These are phyloP conservation scores for Alternaria ethzedia DNA, from an alignment of 2,329 filamentous ascomycete species.

Conservation along the genomic window DNA sequence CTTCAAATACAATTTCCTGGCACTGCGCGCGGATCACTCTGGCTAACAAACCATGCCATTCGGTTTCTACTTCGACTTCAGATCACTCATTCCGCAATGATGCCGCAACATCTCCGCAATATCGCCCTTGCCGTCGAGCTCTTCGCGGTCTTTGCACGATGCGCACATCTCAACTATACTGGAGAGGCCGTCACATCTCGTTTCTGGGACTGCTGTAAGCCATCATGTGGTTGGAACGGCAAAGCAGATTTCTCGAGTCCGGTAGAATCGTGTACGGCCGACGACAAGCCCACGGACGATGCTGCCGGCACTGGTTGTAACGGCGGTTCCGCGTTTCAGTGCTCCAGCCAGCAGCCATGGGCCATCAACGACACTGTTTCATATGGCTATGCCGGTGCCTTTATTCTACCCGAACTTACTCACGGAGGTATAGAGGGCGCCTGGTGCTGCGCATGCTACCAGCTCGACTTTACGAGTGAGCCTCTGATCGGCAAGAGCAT, in stretches of 20 bases:
- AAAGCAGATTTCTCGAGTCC: conserved; percentile 62
- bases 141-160: conserved; percentile 27
- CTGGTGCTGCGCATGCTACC: conserved; percentile 73
- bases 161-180: conserved; percentile 32
- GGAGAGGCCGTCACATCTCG: conserved; percentile 45
- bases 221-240: conserved; percentile 66
- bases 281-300: conserved; percentile 60
- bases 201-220: conserved; percentile 71
- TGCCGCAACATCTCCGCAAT: conserved; percentile 38
- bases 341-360: conserved; percentile 68
- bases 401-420: conserved; percentile 49
- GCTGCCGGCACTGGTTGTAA: conserved; percentile 60
- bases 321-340: conserved; percentile 63
- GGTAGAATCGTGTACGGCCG: conserved; percentile 61
- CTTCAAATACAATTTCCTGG: conserved; percentile 45
- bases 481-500: conserved; percentile 65
- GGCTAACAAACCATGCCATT: conserved; percentile 43
- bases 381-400: conserved; percentile 70
- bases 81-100: conserved; percentile 43
- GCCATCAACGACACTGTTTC: conserved; percentile 63
- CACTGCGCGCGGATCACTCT: conserved; percentile 30
- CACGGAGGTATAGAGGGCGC: conserved; percentile 59
- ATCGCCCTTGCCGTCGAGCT: conserved; percentile 31
- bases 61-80: conserved; percentile 37
- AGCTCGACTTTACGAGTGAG: conserved; percentile 65